phyloP scores from a whole-genome alignment of 768 basidiomycete species.

The Lyophyllum shimeji region DNA sequence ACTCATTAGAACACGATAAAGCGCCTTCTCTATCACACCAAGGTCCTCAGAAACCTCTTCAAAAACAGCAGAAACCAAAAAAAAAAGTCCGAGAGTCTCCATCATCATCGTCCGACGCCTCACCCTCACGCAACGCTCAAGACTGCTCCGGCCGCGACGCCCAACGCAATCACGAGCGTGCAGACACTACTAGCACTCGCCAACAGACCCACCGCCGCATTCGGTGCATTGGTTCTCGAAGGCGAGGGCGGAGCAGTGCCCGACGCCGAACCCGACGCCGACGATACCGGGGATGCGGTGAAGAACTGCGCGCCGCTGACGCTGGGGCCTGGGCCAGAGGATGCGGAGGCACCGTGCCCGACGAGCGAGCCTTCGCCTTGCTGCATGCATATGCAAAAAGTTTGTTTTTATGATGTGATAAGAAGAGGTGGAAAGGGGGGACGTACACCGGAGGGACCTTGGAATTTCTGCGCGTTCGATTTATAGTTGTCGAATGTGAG shows the following conservation, averaged over 20 bases:
- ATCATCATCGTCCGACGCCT: not conserved
- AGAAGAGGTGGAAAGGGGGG: not conserved
- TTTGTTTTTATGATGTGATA: not conserved
- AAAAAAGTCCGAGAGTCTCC: not conserved
- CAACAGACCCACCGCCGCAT: not conserved
- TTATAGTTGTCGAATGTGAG: slow-evolving; percentile 40
- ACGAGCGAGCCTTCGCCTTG: slow-evolving; percentile 41
- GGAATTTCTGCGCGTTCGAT: slow-evolving; percentile 28
- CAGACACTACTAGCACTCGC: too few relatives aligned
- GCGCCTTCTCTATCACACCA: not conserved
- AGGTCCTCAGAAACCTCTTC: not conserved
- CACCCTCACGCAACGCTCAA: not conserved
- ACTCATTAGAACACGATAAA: not conserved
- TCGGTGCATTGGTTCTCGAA: not conserved
- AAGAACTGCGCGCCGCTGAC: slow-evolving; percentile 29
- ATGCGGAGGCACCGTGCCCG: slow-evolving; percentile 49
- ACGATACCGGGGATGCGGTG: slow-evolving; percentile 23
- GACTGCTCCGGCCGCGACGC: slow-evolving; percentile 1
- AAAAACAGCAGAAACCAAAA: too few relatives aligned
- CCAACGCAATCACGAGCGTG: not conserved
- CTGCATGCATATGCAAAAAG: slow-evolving; percentile 23
- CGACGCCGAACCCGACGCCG: too few relatives aligned
- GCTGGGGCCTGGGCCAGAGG: slow-evolving; percentile 40
- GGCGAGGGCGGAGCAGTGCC: slow-evolving; percentile 4
- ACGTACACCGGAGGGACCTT: slow-evolving; percentile 33